Conservation (phyloP, 2,329 filamentous ascomycete species). For the Hypoxylon sp. region DNA sequence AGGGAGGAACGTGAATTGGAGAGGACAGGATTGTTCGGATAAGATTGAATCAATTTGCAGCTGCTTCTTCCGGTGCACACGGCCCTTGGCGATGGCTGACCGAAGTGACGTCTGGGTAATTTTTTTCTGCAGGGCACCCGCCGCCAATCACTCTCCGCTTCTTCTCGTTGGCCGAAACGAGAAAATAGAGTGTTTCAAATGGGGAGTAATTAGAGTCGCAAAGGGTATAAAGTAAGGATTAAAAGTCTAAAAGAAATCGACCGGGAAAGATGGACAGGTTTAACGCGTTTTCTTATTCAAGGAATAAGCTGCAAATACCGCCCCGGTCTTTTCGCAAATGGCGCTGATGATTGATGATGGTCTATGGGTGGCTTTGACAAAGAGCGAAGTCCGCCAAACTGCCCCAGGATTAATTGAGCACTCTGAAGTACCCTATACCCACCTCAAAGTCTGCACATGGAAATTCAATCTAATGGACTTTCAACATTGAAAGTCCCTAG, state of each 20-base stretch:
- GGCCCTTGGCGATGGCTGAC: conserved; percentile 32
- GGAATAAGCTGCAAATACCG: conserved; percentile 21
- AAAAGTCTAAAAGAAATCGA: conserved; percentile 5
- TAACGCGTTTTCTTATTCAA: conserved; percentile 35
- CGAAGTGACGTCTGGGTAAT: conserved; percentile 40
- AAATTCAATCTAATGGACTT: conserved; percentile 15
- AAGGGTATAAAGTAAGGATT: conserved; percentile 6
- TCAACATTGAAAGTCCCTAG: background rate
- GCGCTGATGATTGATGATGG: conserved; percentile 22
- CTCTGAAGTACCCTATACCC: background rate
- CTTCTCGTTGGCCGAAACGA: conserved; percentile 13
- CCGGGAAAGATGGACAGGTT: background rate
- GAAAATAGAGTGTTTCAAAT: conserved; percentile 5
- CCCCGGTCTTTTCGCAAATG: conserved; percentile 7
- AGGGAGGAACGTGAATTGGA: conserved; percentile 29
- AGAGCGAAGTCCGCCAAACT: conserved; percentile 37
- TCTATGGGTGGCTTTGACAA: conserved; percentile 37
- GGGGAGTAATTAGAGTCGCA: background rate
- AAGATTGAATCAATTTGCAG: conserved; percentile 29
- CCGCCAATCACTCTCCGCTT: conserved; percentile 34
- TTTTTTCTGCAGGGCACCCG: conserved; percentile 25
- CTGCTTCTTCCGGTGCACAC: conserved; percentile 31
- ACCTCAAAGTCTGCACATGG: conserved; percentile 7
- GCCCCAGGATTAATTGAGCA: conserved; percentile 12
- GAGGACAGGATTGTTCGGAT: conserved; percentile 22